Evolutionary conservation across 1,284 basidiomycete species (phyloP), one percentile per base, ranked within the genome.

Genomic region (Anthracocystis setariae): DNA sequence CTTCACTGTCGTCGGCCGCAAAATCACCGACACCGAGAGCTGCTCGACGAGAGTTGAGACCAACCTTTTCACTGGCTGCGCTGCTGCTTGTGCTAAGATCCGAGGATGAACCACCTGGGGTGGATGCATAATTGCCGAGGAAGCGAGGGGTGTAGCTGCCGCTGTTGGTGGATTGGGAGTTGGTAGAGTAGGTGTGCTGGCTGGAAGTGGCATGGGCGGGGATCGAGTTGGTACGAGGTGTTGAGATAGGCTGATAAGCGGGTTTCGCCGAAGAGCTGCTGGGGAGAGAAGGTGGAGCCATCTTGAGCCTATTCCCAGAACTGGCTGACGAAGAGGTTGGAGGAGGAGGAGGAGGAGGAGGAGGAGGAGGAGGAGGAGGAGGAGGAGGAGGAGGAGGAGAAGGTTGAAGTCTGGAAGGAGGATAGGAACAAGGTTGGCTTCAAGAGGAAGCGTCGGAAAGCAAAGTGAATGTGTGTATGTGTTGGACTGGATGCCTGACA

Each of bases 81-180:
- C 60, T 62, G 46, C 40, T 50, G 17, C 54, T 47, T 3, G 49
- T 42, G 52, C 52, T 55, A n/a, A 51, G 17, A 12, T 62, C 60
- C 4, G 60, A 55, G 12, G 46, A 39, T 15, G 59, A 62, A 15
- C 35, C 42, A 3, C 40, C 42, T 9, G 17, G 35, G 15, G 35
- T 37, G 35, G 35, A 37, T 17, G 35, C 33, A 12, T 55, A 45
- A 3, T 27, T 21, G 3, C 52, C 60, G 18, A 62, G 24, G 32
- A 62, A 62, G 15, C 53, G 21, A 12, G 59, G 50, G 18, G 42
- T 27, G 2, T 15, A 35, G 7, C n/a, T 50, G 33, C 53, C 48
- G 24, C 35, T 56, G 47, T 43, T 51, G 43, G 60, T 50, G 13
- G 52, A 55, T 15, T 62, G 52, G 2, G 60, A 42, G 7, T 39